Evolutionary conservation across 23 red algal genomes (phyloP).

Genomic region (Gracilariopsis chorda): DNA sequence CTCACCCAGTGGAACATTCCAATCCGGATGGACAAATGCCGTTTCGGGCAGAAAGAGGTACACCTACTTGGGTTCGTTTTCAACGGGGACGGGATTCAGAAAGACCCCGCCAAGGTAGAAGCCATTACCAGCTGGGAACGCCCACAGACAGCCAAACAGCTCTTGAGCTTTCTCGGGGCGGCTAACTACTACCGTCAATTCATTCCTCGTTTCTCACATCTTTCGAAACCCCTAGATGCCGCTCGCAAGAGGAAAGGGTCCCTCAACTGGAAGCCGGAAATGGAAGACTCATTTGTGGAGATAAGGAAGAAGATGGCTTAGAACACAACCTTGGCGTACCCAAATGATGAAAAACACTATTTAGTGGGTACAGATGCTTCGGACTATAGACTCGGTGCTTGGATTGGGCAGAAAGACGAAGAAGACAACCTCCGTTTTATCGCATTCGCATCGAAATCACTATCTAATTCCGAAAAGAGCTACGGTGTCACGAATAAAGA

Average conservation of each 20-base stretch:
- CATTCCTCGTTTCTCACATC: not conserved
- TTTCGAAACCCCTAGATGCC: not conserved
- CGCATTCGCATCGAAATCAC: too few relatives aligned
- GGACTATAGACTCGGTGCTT: not conserved
- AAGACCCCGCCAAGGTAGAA: not conserved
- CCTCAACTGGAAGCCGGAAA: not conserved
- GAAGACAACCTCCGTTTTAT: too few relatives aligned
- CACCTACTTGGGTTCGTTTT: not conserved
- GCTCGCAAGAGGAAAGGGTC: not conserved
- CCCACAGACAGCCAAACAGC: not conserved
- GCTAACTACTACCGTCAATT: slow-evolving; percentile 11
- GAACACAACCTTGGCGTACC: not conserved
- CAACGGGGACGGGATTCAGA: not conserved
- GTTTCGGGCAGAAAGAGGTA: not conserved
- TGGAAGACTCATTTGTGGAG: not conserved
- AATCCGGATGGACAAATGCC: slow-evolving; percentile 7
- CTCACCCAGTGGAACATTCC: too few relatives aligned
- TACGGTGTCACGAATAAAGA: too few relatives aligned
- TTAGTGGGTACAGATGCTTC: slow-evolving; percentile 19
- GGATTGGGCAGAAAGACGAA: too few relatives aligned
- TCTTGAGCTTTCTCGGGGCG: not conserved
- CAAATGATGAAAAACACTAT: not conserved
- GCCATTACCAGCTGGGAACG: not conserved
- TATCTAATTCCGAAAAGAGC: too few relatives aligned
- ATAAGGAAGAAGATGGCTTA: not conserved